Evolutionary conservation across 139 green algal genomes (phyloP), one percentile per base, ranked within the genome.

Genomic region (Picochlorum sp.): DNA sequence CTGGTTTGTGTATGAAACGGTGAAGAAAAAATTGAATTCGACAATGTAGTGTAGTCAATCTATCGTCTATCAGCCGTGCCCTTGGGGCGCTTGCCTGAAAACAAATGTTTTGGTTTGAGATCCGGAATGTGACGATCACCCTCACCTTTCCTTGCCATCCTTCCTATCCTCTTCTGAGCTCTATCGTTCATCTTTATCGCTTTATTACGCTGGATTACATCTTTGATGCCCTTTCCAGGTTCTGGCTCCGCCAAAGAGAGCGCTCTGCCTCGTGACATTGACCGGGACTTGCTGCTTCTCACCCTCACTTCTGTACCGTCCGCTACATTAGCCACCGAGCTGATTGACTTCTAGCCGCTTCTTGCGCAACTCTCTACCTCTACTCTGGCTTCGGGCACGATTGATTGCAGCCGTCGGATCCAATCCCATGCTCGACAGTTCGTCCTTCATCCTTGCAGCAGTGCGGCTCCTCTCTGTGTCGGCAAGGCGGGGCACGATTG

Each of bases 91-190:
- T 96, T 98, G 21, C 92, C 93, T 21, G 69, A 83, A 72, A 98
- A 92, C 47, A 99, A 74, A 65, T 98, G 94, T 88, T 99, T 99
- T 47, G 94, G 94, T 79, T 89, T 95, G 71, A 90, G 59, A 84
- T 95, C 55, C 54, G 80, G 69, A 23, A 83, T 77, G 57, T 84
- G 80, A 3, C 86, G 59, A 67, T 95, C 85, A 1, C 64, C 75
- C 74, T 94, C 87, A 15, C 85, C 85, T 34, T 76, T 72, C 30
- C 70, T 63, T 4, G 63, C 75, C 32, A 81, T 85, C 58, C 77
- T 67, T 73, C 92, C 90, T 45, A 70, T 72, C 32, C 55, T 73
- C 37, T 71, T 65, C 76, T 95, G 85, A 51, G 79, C 78, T 70
- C 84, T 86, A 80, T 97, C 88, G 15, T 68, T 72, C 76, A 97